A percentile compares a stretch with the other conserved stretches of the same genome.
These are phyloP conservation scores for Fomitopsis serialis DNA, from an alignment of 768 basidiomycete genomes.

Conservation along the genomic window DNA sequence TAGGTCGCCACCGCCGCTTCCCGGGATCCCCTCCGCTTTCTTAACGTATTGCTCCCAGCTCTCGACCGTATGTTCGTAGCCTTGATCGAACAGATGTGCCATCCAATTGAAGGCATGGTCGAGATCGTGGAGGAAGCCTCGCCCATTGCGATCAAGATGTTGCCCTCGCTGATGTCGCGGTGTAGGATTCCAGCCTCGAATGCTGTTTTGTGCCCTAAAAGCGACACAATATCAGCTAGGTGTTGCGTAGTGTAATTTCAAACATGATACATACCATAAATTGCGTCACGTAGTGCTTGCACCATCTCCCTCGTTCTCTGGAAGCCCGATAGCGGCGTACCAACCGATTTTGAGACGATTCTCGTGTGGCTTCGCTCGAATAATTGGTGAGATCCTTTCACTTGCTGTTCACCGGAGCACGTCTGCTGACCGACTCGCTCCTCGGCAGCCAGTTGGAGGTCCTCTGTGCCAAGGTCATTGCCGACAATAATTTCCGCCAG, in stretches of 20 bases:
- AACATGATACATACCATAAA: constrained; percentile 2
- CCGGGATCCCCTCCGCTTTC: background rate
- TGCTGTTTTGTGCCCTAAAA: constrained; percentile 2
- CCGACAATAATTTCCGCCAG: background rate
- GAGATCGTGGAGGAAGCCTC: background rate
- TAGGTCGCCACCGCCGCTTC: too few species aligned
- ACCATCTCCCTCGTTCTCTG: constrained; percentile 4
- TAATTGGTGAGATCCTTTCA: background rate
- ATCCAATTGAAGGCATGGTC: background rate
- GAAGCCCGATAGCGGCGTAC: constrained; percentile 5
- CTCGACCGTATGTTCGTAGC: background rate
- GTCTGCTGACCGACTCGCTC: background rate
- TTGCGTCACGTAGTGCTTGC: constrained; percentile 6
- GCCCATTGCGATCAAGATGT: constrained; percentile 6
- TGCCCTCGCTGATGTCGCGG: constrained; percentile 12
- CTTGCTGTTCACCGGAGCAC: too few species aligned
- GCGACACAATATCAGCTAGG: background rate
- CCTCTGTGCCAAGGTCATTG: background rate
- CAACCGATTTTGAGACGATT: constrained; percentile 4
- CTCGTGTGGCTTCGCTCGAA: constrained; percentile 10
- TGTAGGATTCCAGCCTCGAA: constrained; percentile 6
- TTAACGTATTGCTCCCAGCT: background rate
- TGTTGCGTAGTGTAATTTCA: too few species aligned
- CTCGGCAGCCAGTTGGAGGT: background rate
- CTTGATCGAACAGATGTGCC: constrained; percentile 3